Percentiles rank a stretch among this genome's conserved stretches.
Conservation (phyloP, 768 basidiomycete genomes). For the Tulasnella sp. region DNA sequence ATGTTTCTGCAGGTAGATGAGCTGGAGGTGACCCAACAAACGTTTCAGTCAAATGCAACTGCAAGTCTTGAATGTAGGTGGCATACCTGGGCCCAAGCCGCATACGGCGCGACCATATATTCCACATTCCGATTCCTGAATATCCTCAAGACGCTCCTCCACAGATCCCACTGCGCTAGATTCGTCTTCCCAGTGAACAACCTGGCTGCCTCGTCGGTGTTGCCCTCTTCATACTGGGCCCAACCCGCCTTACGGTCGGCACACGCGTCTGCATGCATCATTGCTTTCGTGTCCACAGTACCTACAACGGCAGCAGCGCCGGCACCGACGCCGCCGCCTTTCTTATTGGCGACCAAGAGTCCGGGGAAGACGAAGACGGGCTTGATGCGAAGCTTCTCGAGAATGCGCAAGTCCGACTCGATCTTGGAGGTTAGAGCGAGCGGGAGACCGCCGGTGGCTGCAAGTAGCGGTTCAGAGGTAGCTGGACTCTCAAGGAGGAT, state of each 20-base stretch:
- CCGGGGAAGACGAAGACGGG: slow-evolving; percentile 98
- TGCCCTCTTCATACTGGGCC: slow-evolving; percentile 84
- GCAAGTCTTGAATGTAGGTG: neutral
- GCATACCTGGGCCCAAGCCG: slow-evolving; percentile 90
- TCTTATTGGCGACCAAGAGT: slow-evolving; percentile 62
- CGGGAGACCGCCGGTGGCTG: slow-evolving; percentile 91
- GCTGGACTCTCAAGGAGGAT: slow-evolving; percentile 62
- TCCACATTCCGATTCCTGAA: slow-evolving; percentile 93
- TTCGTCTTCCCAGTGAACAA: slow-evolving; percentile 69
- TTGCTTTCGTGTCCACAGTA: slow-evolving; percentile 26
- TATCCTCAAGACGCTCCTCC: slow-evolving; percentile 82
- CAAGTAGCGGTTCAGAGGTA: slow-evolving; percentile 81
- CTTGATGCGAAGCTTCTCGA: slow-evolving; percentile 88
- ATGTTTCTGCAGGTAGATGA: slow-evolving; percentile 92
- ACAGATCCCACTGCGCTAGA: slow-evolving; percentile 75
- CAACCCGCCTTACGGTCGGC: slow-evolving; percentile 77
- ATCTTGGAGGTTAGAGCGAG: slow-evolving; percentile 78
- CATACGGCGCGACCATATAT: slow-evolving; percentile 91
- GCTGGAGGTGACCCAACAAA: slow-evolving; percentile 37
- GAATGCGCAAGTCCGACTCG: slow-evolving; percentile 78
- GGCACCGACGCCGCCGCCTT: slow-evolving; percentile 50
- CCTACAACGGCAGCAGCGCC: too few species aligned
- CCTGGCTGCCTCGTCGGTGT: slow-evolving; percentile 79
- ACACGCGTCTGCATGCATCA: slow-evolving; percentile 47
- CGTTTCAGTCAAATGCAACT: too few species aligned